A percentile compares a stretch with the other conserved stretches of the same genome.
These are phyloP conservation scores for Centaurea solstitialis DNA, from an alignment of 129 eudicot species.

Conservation along the genomic window DNA sequence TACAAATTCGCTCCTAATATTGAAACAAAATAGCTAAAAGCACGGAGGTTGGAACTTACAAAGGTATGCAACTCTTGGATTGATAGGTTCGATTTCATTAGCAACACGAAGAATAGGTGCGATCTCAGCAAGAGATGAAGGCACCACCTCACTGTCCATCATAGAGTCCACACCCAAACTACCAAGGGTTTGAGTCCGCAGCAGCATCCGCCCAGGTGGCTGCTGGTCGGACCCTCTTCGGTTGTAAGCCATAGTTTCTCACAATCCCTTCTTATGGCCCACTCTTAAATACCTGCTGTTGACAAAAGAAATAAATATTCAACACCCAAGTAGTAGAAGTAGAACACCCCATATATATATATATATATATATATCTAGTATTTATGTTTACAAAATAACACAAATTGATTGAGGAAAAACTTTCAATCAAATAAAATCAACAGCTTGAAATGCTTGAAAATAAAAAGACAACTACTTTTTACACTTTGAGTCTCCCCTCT, in stretches of 20 bases:
- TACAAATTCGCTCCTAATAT: neutral
- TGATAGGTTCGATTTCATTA: slow-evolving; percentile 75
- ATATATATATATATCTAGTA: neutral
- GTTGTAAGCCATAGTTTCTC: slow-evolving; percentile 61
- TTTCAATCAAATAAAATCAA: neutral
- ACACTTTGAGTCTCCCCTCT: slow-evolving; percentile 15
- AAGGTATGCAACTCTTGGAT: slow-evolving; percentile 87
- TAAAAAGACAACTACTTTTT: neutral
- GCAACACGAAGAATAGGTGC: slow-evolving; percentile 98
- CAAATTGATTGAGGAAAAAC: neutral
- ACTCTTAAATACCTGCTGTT: neutral
- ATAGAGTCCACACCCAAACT: slow-evolving; percentile 68
- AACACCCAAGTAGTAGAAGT: neutral
- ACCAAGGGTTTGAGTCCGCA: slow-evolving; percentile 73
- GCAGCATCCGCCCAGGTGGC: slow-evolving; percentile 53
- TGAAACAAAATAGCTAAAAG: neutral
- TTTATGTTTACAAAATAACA: neutral
- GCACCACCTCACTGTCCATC: slow-evolving; percentile 95
- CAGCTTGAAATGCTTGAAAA: neutral
- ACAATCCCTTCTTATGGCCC: neutral
- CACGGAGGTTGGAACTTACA: slow-evolving; percentile 45
- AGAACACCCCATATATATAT: neutral
- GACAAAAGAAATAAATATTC: neutral
- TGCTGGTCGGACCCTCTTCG: slow-evolving; percentile 58
- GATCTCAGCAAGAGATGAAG: slow-evolving; percentile 79